Base-by-base conservation (phyloP, 257 asterid genomes). In the Gentiana macrophylla region DNA sequence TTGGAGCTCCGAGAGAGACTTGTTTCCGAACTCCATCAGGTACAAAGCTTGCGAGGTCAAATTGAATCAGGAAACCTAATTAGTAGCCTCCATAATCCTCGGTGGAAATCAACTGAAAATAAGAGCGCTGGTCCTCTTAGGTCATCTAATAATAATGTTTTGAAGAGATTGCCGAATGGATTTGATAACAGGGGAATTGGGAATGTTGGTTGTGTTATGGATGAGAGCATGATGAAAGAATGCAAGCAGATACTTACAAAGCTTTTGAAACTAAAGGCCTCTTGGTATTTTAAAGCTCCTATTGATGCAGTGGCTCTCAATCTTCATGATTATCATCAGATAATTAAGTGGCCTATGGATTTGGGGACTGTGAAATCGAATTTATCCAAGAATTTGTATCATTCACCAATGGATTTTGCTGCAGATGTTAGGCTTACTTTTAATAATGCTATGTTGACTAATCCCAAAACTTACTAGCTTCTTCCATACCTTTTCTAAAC, bases 401-500 rank as follows among this genome's bases (percentile, higher is more conserved):
- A 58, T 53, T 44, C 70, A 3, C 73, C 70, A 35, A 37, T 48
- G 12, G 70, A 62, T 35, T 69, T 69, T 58, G 79, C 76, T 7
- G 56, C 67, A 36, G 79, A 74, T 51, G 76, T 74, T 49, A 66
- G 79, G 12, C 67, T 74, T 36, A 74, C 79, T 7, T 74, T 74
- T 54, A 49, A 44, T 55, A 74, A 74, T 50, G 76, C 79, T 49
- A 56, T 73, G 72, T 38, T 4, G 36, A 68, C 68, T 37, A 73
- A 73, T 24, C 72, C 59, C 0, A 69, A 61, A 91, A 87, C 58
- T 78, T 87, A 62, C 75, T 84, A 41, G 95, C 98, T 78, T 87
- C 98, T 74, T 87, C 98, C 94, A 81, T 67, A 63, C 98, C 98
- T 71, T 79, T 85, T 69, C 77, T 68, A 78, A 87, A 87, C 74